Evolutionary conservation across 2,329 filamentous ascomycete genomes (phyloP).

Genomic region (Stemphylium beticola): DNA sequence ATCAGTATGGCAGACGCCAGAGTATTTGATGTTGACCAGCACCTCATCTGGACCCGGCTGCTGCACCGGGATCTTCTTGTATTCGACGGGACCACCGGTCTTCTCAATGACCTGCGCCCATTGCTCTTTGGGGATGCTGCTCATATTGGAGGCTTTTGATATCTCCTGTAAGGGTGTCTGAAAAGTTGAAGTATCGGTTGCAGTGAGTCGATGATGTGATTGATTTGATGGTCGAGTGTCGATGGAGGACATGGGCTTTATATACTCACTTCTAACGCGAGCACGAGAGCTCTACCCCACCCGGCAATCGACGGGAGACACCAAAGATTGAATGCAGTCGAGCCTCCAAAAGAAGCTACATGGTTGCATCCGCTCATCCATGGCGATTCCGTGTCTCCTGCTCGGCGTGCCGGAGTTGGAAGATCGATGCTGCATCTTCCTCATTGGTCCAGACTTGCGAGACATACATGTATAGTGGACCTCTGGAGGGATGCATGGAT

Average conservation of each 20-base stretch:
- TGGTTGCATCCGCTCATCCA: conserved; percentile 30
- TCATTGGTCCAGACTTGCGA: conserved; percentile 19
- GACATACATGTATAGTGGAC: conserved; percentile 21
- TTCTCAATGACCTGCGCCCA: conserved; percentile 92
- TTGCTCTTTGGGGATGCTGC: conserved; percentile 77
- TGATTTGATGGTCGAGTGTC: conserved; percentile 7
- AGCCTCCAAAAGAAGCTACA: conserved; percentile 17
- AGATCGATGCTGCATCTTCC: background rate
- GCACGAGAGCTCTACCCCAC: conserved; percentile 21
- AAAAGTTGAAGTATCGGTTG: background rate
- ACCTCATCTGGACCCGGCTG: conserved; percentile 88
- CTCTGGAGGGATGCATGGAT: conserved; percentile 29
- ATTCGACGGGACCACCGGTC: conserved; percentile 71
- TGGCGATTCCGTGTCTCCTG: conserved; percentile 20
- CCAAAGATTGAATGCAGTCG: conserved; percentile 18
- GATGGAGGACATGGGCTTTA: conserved; percentile 19
- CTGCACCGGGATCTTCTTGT: conserved; percentile 82
- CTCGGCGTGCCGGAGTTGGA: conserved; percentile 33
- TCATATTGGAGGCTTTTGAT: conserved; percentile 46
- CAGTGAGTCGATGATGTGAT: conserved; percentile 12
- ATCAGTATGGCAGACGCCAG: conserved; percentile 90
- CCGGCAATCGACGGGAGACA: conserved; percentile 1
- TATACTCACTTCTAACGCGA: conserved; percentile 23
- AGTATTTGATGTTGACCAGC: conserved; percentile 88
- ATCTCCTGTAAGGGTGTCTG: conserved; percentile 4